A percentile compares a stretch with the other conserved stretches of the same genome.
These are phyloP conservation scores for Cordyceps cicadae DNA, from an alignment of 2,329 filamentous ascomycete genomes.

Conservation along the genomic window DNA sequence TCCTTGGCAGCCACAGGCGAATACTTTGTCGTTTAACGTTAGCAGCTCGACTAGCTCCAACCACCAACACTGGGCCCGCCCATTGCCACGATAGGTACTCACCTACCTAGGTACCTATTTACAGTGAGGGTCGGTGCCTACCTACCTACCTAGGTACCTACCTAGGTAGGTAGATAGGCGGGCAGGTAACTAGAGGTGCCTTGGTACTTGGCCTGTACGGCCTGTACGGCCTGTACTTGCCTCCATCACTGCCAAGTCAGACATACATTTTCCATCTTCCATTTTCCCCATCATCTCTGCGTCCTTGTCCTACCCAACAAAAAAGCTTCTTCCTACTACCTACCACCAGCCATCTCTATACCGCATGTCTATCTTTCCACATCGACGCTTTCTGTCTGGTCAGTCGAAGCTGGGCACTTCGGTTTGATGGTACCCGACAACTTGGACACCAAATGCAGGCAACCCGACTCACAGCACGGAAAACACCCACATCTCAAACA, in stretches of 20 bases:
- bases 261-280: neutral
- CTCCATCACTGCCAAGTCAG: neutral
- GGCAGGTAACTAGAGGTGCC: too few relatives aligned
- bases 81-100: neutral
- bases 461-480: too few relatives aligned
- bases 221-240: too few relatives aligned
- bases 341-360: neutral
- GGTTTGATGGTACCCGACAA: neutral
- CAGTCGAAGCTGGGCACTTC: constrained; percentile 4
- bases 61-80: too few relatives aligned
- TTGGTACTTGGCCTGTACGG: too few relatives aligned
- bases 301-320: neutral
- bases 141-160: too few relatives aligned
- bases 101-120: neutral
- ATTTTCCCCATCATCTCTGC: neutral
- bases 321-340: neutral
- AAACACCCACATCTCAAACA: neutral
- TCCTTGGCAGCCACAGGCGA: neutral
- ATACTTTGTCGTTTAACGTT: neutral
- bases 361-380: neutral
- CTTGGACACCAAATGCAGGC: neutral
- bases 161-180: too few relatives aligned
- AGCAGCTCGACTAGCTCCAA: neutral
- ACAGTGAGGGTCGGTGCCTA: too few relatives aligned
- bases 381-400: neutral